Conservation (phyloP, 2,329 filamentous ascomycete species). For the Fusarium equiseti region DNA sequence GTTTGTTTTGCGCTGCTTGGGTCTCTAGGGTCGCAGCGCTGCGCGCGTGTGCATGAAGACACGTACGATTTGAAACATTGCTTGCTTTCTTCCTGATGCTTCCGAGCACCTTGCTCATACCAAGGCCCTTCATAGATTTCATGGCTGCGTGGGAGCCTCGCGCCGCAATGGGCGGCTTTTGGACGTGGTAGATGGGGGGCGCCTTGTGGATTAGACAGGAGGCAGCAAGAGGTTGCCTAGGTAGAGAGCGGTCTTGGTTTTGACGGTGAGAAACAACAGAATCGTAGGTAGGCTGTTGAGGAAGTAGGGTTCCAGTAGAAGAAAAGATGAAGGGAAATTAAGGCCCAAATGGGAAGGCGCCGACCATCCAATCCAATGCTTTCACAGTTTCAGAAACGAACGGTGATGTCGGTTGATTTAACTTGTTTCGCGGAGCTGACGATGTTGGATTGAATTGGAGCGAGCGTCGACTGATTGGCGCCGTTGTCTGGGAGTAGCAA, state of each 20-base stretch:
- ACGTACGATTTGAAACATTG: conserved; percentile 44
- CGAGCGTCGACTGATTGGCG: conserved; percentile 43
- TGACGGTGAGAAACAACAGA: not conserved
- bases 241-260: not conserved
- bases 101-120: conserved; percentile 68
- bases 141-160: conserved; percentile 47
- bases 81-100: conserved; percentile 64
- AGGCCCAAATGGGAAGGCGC: conserved; percentile 28
- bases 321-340: conserved; percentile 30
- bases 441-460: conserved; percentile 36
- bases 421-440: conserved; percentile 29
- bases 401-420: conserved; percentile 34
- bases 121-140: conserved; percentile 65
- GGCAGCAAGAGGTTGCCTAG: conserved; percentile 5
- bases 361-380: conserved; percentile 31
- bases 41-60: conserved; percentile 9
- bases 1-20: conserved; percentile 18
- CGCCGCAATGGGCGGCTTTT: conserved; percentile 40
- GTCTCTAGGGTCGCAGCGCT: not conserved
- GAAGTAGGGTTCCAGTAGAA: not conserved
- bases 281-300: conserved; percentile 3
- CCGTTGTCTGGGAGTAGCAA: conserved; percentile 43
- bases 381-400: conserved; percentile 35
- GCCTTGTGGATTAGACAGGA: conserved; percentile 28
- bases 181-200: conserved; percentile 5